Percentiles rank a stretch among this genome's conserved stretches.
Evolutionary conservation across 169 alveolate species (phyloP).

Genomic region (Plasmodium relictum): DNA sequence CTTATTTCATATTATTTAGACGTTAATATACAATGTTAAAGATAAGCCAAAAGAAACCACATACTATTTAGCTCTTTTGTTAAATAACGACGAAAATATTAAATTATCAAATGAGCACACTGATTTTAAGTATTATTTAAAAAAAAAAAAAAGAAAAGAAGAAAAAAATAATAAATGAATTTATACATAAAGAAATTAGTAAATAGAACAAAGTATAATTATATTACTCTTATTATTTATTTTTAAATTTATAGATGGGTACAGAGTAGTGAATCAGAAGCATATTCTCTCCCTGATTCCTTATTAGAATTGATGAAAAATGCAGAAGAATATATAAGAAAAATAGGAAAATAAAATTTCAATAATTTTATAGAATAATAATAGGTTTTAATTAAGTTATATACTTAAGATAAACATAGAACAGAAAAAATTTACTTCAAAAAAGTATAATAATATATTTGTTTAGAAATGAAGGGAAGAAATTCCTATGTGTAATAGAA

Average conservation of each 20-base stretch:
- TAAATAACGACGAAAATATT: conserved; percentile 62
- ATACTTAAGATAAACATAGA: no score
- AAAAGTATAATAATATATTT: no score
- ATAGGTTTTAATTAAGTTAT: no score
- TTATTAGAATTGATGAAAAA: conserved; percentile 25
- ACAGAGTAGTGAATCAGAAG: conserved; percentile 14
- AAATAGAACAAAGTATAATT: no score
- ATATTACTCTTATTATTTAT: conserved; percentile 5
- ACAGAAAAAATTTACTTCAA: no score
- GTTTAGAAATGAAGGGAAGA: no score
- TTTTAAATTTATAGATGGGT: conserved; percentile 41
- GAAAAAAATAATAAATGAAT: no score
- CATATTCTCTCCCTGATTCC: conserved; percentile 33
- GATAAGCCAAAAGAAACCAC: conserved; percentile 82
- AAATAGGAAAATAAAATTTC: conserved; percentile 1
- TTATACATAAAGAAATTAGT: background rate
- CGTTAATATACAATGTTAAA: conserved; percentile 78
- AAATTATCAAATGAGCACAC: conserved; percentile 86
- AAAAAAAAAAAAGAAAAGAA: no score
- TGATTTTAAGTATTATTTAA: conserved; percentile 82
- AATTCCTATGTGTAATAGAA: no score
- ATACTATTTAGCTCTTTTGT: conserved; percentile 81
- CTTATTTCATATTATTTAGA: conserved; percentile 30
- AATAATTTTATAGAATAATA: conserved; percentile 10
- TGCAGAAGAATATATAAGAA: conserved; percentile 47